These are phyloP conservation scores for Hericium coralloides DNA, from an alignment of 768 basidiomycete species.

Conservation along the genomic window DNA sequence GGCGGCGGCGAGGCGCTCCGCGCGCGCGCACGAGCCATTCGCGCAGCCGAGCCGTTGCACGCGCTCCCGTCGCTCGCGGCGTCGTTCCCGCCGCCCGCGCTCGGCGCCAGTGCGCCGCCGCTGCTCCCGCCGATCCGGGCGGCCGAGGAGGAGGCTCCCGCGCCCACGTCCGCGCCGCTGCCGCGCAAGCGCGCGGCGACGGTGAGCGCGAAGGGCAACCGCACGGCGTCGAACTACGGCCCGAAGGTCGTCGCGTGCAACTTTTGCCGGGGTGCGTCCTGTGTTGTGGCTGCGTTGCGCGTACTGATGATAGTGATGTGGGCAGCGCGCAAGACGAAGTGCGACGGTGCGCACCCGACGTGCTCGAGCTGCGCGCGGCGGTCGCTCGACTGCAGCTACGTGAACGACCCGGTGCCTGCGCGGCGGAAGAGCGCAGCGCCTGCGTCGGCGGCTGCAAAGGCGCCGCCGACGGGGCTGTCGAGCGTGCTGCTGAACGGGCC, in stretches of 20 bases:
- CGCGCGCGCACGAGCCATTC: conserved; percentile 9
- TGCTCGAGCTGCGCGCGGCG: conserved; percentile 79
- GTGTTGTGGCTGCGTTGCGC: background rate
- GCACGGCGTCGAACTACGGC: conserved; percentile 56
- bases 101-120: conserved; percentile 13
- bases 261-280: conserved; percentile 78
- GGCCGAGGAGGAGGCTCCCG: conserved; percentile 11
- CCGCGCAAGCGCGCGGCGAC: conserved; percentile 56
- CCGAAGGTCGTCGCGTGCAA: conserved; percentile 86
- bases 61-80: conserved; percentile 10
- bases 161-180: conserved; percentile 7
- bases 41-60: conserved; percentile 14
- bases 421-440: conserved; percentile 14
- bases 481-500: background rate
- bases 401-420: conserved; percentile 44
- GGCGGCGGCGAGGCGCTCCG: conserved; percentile 12
- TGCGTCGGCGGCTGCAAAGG: conserved; percentile 12
- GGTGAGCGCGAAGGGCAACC: conserved; percentile 42
- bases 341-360: conserved; percentile 78
- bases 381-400: conserved; percentile 71
- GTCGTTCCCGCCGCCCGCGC: conserved; percentile 5
- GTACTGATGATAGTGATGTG: background rate
- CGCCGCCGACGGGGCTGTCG: conserved; percentile 19
- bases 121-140: conserved; percentile 16
- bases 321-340: conserved; percentile 80